phyloP scores from a whole-genome alignment of 2,329 filamentous ascomycete genomes.

The Monosporascus sp. region DNA sequence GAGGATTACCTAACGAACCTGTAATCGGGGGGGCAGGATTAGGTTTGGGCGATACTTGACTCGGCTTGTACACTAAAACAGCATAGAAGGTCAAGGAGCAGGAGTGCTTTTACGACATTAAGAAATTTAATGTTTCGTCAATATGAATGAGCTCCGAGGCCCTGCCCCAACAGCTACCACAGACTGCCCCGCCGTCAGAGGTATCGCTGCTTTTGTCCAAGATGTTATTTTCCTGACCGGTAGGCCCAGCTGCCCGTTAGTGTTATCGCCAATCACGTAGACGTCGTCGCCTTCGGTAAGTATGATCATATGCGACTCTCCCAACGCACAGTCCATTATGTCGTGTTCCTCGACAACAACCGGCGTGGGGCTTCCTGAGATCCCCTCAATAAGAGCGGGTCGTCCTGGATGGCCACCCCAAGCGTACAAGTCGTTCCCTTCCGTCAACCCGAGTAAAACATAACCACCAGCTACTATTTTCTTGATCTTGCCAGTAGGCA shows the following conservation, averaged over 20 bases:
- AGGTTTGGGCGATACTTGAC: conserved; percentile 21
- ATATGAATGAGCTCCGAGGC: conserved; percentile 43
- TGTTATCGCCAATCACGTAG: conserved; percentile 52
- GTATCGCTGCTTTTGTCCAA: conserved; percentile 34
- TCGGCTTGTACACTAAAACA: conserved; percentile 42
- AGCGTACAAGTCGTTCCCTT: conserved; percentile 52
- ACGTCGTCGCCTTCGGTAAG: conserved; percentile 44
- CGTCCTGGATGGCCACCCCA: conserved; percentile 49
- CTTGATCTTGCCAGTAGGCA: conserved; percentile 45
- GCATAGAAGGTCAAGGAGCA: conserved; percentile 37
- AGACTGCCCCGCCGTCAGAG: conserved; percentile 17
- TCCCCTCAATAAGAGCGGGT: conserved; percentile 24
- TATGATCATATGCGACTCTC: conserved; percentile 53
- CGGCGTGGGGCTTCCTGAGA: conserved; percentile 35
- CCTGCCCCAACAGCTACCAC: conserved; percentile 43
- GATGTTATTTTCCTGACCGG: conserved; percentile 13
- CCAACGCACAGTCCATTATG: conserved; percentile 52
- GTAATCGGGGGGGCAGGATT: conserved; percentile 44
- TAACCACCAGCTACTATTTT: conserved; percentile 55
- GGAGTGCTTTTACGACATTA: conserved; percentile 16
- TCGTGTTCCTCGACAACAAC: conserved; percentile 44
- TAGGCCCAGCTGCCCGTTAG: conserved; percentile 55
- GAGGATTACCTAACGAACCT: conserved; percentile 99
- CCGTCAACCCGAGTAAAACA: conserved; percentile 51
- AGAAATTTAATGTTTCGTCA: conserved; percentile 26